Evolutionary conservation across 163 green algal genomes (phyloP), one percentile per base, ranked within the genome.

Genomic region (Scenedesmus sp.): DNA sequence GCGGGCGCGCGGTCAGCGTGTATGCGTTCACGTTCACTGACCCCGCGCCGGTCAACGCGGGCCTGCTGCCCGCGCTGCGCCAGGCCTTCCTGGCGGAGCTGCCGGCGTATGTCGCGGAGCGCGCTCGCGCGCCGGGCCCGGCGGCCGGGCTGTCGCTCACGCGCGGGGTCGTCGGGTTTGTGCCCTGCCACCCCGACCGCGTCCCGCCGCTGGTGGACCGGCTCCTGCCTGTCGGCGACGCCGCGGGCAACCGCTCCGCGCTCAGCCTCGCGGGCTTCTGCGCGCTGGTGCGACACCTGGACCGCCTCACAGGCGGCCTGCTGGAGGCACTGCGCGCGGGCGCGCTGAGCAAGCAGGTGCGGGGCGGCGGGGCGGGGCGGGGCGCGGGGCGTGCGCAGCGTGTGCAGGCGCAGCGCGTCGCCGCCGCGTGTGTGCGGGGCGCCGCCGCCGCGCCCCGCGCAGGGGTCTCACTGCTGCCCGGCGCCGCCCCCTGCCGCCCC

Each of bases 1-100:
- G n/a, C 36, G 70, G 56, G n/a, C 50, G 33, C 26, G 42, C 56
- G 44, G 33, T 22, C 42, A 78, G 13, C 57, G 54, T 11, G 28
- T 78, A 78, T 39, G 69, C 69, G 70, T 78, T 78, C n/a, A 39
- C 70, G 15, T 78, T 78, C 56, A 78, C 70, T n/a, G 70, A 78
- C 70, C 70, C 70, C 15, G 24, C 26, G 4, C 70, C 70, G 9
- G 39, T 14, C 54, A 67, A 78, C 18, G 63, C 18, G 6, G 28
- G 36, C 18, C 54, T 78, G 56, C 28, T 78, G 57, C 29, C 26
- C 5, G 34, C 67, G 22, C 67, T 78, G 70, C 2, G 28, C 6
- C 9, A 26, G 7, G 31, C 9, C 9, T 78, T 70, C 33, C 17
- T 22, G 4, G 14, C 31, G 15, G 34, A 50, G 2, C 56, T 78